A percentile compares a stretch with the other conserved stretches of the same genome.
Conservation (phyloP, 345 rosid genomes). For the Pistacia integerrima region DNA sequence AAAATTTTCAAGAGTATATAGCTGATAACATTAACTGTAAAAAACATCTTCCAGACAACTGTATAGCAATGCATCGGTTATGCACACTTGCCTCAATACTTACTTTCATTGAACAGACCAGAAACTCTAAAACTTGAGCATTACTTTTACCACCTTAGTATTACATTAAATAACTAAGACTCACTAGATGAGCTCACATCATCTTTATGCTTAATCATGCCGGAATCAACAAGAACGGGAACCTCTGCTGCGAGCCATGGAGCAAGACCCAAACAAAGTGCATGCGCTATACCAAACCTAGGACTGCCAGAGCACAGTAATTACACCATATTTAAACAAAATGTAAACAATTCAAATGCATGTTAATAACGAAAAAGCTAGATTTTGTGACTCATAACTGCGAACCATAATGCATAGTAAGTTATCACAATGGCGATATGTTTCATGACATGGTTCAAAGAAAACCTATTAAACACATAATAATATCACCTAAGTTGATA, state of each 20-base stretch:
- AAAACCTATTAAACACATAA: background rate
- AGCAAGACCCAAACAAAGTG: constrained; percentile 96
- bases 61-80: background rate
- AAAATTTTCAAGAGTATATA: too few species aligned
- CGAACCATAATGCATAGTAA: background rate
- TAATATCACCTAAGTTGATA: background rate
- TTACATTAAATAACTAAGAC: constrained; percentile 36
- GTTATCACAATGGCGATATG: background rate
- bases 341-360: background rate
- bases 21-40: background rate
- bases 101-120: constrained; percentile 6
- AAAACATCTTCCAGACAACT: background rate
- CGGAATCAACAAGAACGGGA: constrained; percentile 93
- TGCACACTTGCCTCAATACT: constrained; percentile 8
- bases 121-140: background rate
- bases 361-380: background rate
- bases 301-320: constrained; percentile 50
- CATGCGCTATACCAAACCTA: constrained; percentile 94
- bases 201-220: constrained; percentile 97
- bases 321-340: background rate
- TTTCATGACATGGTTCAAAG: too few species aligned
- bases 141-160: background rate
- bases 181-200: constrained; percentile 66
- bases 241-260: constrained; percentile 99
- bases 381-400: background rate